Percentiles rank a stretch among this genome's conserved stretches.
Conservation (phyloP, 1,139 yeast species). For the Pichia sp. region DNA sequence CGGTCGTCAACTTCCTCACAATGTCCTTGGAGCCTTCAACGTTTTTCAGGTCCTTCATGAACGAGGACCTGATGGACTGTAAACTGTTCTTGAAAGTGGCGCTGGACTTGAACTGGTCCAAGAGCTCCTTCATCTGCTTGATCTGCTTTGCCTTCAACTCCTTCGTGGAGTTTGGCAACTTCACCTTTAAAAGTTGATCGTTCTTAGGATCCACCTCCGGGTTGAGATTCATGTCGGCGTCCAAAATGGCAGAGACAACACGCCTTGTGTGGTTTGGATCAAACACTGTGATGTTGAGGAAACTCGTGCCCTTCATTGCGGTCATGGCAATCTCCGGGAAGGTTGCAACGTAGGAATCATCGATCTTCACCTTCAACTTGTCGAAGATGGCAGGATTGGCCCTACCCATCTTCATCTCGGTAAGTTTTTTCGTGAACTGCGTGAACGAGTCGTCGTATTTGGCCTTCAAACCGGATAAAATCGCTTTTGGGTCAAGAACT, state of each 20-base stretch:
- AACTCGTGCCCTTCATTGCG: constrained; percentile 56
- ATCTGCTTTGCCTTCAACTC: constrained; percentile 52
- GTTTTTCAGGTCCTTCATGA: constrained; percentile 53
- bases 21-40: constrained; percentile 53
- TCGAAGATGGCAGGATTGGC: constrained; percentile 67
- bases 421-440: constrained; percentile 50
- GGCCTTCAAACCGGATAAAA: constrained; percentile 39
- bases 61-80: constrained; percentile 57
- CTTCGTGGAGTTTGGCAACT: constrained; percentile 70
- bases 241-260: constrained; percentile 65
- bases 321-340: constrained; percentile 73
- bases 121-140: constrained; percentile 57
- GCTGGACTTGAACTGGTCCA: constrained; percentile 61
- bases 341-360: constrained; percentile 39
- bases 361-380: constrained; percentile 48
- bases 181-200: constrained; percentile 67
- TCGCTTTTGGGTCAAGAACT: constrained; percentile 29
- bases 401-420: constrained; percentile 63
- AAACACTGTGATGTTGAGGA: constrained; percentile 67
- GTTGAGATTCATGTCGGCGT: constrained; percentile 65
- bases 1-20: constrained; percentile 48
- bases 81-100: constrained; percentile 48
- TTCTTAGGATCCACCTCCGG: constrained; percentile 73
- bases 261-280: constrained; percentile 71
- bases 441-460: constrained; percentile 49